Conservation (phyloP, 768 basidiomycete genomes). For the Leccinum olivaceopallidum region DNA sequence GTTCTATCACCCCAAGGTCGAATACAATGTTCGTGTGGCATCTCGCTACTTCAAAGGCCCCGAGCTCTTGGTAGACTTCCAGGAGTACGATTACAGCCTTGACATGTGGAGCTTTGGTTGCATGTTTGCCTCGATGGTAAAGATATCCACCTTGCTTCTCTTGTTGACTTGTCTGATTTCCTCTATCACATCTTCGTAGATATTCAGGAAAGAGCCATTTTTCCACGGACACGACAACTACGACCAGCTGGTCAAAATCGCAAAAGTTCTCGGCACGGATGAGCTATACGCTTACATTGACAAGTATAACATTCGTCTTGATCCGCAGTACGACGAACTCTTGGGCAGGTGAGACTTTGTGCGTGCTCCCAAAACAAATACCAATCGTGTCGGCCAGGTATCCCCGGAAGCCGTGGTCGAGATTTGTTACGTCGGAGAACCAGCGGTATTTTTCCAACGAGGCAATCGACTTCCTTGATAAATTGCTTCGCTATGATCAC, state of each 20-base stretch:
- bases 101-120: conserved; percentile 99
- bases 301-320: conserved; percentile 94
- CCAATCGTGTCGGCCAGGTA: conserved; percentile 49
- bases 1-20: conserved; percentile 97
- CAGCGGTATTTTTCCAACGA: conserved; percentile 97
- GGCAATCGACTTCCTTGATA: conserved; percentile 94
- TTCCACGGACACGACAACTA: conserved; percentile 99
- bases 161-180: background rate
- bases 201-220: conserved; percentile 98
- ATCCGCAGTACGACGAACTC: conserved; percentile 95
- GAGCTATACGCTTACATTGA: conserved; percentile 91
- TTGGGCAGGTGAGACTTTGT: conserved; percentile 64
- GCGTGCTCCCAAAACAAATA: conserved; percentile 10
- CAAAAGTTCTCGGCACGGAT: conserved; percentile 96
- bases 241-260: conserved; percentile 97
- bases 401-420: conserved; percentile 92
- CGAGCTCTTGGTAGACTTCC: conserved; percentile 95
- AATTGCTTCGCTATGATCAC: conserved; percentile 94
- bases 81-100: conserved; percentile 96
- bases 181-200: conserved; percentile 47
- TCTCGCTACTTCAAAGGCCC: conserved; percentile 98
- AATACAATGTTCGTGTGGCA: conserved; percentile 97
- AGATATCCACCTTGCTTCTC: conserved; percentile 17
- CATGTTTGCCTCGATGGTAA: conserved; percentile 98
- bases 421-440: conserved; percentile 94